Conservation (phyloP, 306 rosid species). For the Malus sylvestris region DNA sequence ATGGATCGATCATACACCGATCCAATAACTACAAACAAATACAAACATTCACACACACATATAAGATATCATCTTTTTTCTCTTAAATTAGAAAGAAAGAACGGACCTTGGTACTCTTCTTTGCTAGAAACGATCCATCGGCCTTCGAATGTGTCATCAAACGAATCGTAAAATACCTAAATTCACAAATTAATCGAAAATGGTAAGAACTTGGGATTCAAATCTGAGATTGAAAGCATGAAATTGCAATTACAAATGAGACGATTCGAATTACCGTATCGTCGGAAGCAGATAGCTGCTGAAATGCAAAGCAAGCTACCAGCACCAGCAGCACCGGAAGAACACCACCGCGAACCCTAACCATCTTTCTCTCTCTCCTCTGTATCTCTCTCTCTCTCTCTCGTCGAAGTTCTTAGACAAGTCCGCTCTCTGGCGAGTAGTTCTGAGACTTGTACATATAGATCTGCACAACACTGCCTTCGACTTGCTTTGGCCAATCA, state of each 20-base stretch:
- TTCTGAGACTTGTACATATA: slow-evolving; percentile 8
- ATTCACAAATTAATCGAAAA: not conserved
- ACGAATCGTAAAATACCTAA: slow-evolving; percentile 79
- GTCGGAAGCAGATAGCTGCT: slow-evolving; percentile 50
- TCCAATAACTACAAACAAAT: not conserved
- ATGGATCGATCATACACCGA: not conserved
- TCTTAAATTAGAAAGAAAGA: not conserved
- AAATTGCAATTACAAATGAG: not conserved
- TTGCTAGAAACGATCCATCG: slow-evolving; percentile 75
- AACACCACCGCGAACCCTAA: slow-evolving; percentile 17
- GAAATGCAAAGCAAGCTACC: slow-evolving; percentile 36
- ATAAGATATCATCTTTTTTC: not conserved
- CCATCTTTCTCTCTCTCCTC: slow-evolving; percentile 17
- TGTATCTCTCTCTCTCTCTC: not conserved
- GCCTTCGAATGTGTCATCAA: slow-evolving; percentile 64
- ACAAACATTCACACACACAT: not conserved
- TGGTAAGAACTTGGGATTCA: not conserved
- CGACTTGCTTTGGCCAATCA: slow-evolving; percentile 57
- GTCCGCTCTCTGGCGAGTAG: not conserved
- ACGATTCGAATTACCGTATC: slow-evolving; percentile 35
- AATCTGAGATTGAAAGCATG: not conserved
- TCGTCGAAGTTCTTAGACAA: not conserved
- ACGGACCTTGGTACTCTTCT: slow-evolving; percentile 60
- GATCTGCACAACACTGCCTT: slow-evolving; percentile 25
- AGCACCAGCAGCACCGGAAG: slow-evolving; percentile 25